Percentiles rank a stretch among this genome's conserved stretches.
Evolutionary conservation across 2,329 filamentous ascomycete genomes (phyloP).

Genomic region (Fusarium mexicanum): DNA sequence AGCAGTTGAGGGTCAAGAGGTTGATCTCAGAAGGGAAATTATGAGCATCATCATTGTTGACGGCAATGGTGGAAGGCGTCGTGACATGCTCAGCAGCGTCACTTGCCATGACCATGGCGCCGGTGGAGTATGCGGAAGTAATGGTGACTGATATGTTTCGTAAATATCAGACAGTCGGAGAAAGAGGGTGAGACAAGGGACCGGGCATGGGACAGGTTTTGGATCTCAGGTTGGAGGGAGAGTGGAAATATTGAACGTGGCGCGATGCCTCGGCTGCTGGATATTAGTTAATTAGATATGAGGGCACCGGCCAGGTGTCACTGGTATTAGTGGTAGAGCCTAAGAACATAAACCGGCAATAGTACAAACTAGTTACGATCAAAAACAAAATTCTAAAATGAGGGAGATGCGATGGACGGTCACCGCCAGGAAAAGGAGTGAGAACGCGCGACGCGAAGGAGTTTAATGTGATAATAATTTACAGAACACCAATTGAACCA

Average conservation of each 20-base stretch:
- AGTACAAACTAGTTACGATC: background rate
- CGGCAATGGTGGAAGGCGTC: constrained; percentile 30
- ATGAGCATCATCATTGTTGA: constrained; percentile 40
- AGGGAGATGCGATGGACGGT: background rate
- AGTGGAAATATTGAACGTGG: constrained; percentile 8
- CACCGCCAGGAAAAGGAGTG: constrained; percentile 4
- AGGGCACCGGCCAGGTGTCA: constrained; percentile 6
- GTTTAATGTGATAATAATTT: constrained; percentile 15
- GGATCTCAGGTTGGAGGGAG: background rate
- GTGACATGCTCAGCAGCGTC: constrained; percentile 32
- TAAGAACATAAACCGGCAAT: constrained; percentile 2
- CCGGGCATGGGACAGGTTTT: background rate
- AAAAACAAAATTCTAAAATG: background rate
- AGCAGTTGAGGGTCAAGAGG: constrained; percentile 93
- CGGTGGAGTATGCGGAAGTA: constrained; percentile 21
- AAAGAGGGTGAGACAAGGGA: background rate
- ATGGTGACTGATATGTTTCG: constrained; percentile 12
- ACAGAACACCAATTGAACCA: constrained; percentile 2
- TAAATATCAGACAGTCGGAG: background rate
- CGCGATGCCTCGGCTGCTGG: constrained; percentile 18
- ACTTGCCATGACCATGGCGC: constrained; percentile 36
- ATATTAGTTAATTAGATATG: constrained; percentile 37
- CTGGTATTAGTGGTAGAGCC: constrained; percentile 19
- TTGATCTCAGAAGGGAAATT: constrained; percentile 70
- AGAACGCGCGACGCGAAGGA: constrained; percentile 11